Percentiles rank a stretch among this genome's conserved stretches.
Conservation (phyloP, 2,329 filamentous ascomycete species). For the Emmonsia crescens region DNA sequence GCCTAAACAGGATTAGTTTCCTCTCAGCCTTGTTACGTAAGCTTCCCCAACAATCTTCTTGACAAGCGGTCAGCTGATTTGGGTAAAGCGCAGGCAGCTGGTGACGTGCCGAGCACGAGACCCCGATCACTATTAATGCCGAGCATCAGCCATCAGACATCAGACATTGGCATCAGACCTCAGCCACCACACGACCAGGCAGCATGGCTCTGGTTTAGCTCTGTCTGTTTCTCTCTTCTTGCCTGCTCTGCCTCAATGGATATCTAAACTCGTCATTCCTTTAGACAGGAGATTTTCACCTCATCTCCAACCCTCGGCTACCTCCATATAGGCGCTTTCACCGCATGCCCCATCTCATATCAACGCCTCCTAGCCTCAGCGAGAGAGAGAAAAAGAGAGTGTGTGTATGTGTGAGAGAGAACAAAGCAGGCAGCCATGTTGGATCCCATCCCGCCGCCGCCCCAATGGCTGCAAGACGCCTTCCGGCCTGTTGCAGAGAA, state of each 20-base stretch:
- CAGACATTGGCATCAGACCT: background rate
- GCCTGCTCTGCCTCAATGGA: background rate
- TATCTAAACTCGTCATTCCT: background rate
- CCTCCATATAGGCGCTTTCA: background rate
- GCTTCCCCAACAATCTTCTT: conserved; percentile 1
- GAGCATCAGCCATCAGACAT: background rate
- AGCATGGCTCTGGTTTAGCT: background rate
- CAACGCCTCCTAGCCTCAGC: background rate
- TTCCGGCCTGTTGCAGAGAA: conserved; percentile 41
- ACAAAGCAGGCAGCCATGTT: conserved; percentile 23
- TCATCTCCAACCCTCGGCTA: background rate
- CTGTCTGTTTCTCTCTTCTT: background rate
- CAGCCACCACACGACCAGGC: background rate
- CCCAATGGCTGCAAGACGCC: conserved; percentile 40
- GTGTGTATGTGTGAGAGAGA: background rate
- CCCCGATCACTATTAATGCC: background rate
- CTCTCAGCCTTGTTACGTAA: background rate
- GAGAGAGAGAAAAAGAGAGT: background rate
- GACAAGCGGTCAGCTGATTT: conserved; percentile 7
- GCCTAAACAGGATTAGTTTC: background rate
- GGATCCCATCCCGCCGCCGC: conserved; percentile 38
- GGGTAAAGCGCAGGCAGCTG: background rate
- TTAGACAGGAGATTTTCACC: background rate
- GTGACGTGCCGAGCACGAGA: background rate
- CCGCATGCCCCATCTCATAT: background rate